Evolutionary conservation across 495 filamentous ascomycete species (phyloP), one percentile per base, ranked within the genome.

Genomic region (Alectoria sarmentosa): DNA sequence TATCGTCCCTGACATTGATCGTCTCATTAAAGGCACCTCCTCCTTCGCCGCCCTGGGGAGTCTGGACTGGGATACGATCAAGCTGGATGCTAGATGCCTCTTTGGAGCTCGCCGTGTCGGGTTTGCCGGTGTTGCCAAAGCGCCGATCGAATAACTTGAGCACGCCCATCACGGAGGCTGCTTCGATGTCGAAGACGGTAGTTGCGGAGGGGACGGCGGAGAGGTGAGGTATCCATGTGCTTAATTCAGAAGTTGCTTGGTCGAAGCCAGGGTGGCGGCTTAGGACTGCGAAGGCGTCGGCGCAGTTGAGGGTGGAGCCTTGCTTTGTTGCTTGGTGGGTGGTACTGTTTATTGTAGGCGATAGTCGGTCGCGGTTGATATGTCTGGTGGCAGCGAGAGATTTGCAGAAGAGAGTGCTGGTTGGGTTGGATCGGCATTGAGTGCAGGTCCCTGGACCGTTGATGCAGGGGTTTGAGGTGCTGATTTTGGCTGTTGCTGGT

Each of bases 131-230:
- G 30, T 3, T 34, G 10, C 85, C 86, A 74, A 96, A 96, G 46
- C 90, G 74, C 44, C 90, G 82, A 71, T 96, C 91, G 71, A 96
- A 91, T 63, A 87, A 86, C 67, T 88, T 90, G 62, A 96, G 73
- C 37, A 94, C 90, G 46, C 86, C 85, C 87, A 93, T 91, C 34
- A 96, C 90, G 72, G 88, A 92, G 7, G 89, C 90, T 1, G 90
- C 88, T 71, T 96, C 90, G 13, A 96, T 86, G 71, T 93, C 88
- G 67, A 91, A 84, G 9, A 88, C 86, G 28, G 81, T 82, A 64
- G 85, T 78, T 65, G 74, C 72, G 3, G 66, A 52, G 62, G 73
- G 69, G 14, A 86, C 77, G 19, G 88, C 85, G 67, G 86, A 80
- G 9, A 93, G 83, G 71, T 87, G 87, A 1, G 88, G 86, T 57